Base-by-base conservation (phyloP, 2,329 filamentous ascomycete genomes). In the Aspergillus sp. region DNA sequence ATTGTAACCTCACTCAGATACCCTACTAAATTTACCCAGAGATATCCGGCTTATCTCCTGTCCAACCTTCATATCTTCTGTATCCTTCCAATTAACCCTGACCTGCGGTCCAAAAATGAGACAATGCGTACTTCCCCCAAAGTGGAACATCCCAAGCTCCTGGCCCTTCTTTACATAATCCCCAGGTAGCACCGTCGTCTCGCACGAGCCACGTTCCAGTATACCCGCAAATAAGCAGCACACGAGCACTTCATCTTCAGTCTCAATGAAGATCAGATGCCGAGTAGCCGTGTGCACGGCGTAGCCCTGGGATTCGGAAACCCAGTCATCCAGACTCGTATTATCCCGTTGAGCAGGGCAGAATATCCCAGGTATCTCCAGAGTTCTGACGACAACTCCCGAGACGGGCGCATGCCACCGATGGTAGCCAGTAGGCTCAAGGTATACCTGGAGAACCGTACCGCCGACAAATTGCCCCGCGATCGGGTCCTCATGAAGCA, bases 351-450 rank as follows among this genome's bases (percentile, higher is more conserved):
- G 41, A 10, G 41, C 41, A 13, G 57, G 36, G 32, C 30, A 36
- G 32, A 55, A 51, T 17, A 4, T 8, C 23, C 58, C 58, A 15
- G 27, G 17, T n/a, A 56, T 39, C n/a, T 23, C 17, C 8, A 38
- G 21, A n/a, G 36, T 21, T 15, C 27, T 38, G 8, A 5, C 10
- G 17, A 60, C 23, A 11, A 25, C 44, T 15, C 58, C 58, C 17
- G 51, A 51, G 17, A 60, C 36, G 8, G 58, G 58, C n/a, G 58
- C 51, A 44, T 60, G 58, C 58, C 58, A 60, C 36, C 53, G 52
- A 38, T 60, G 58, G 49, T 60, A 56, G 51, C 25, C 44, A 2
- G 49, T 36, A 1, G 53, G 21, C 13, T 36, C 21, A 10, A 60
- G 42, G 19, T 39, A 57, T 7, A 30, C 53, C 21, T 60, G 58